Conservation (phyloP, 768 basidiomycete species). For the Neoboletus magnificus region DNA sequence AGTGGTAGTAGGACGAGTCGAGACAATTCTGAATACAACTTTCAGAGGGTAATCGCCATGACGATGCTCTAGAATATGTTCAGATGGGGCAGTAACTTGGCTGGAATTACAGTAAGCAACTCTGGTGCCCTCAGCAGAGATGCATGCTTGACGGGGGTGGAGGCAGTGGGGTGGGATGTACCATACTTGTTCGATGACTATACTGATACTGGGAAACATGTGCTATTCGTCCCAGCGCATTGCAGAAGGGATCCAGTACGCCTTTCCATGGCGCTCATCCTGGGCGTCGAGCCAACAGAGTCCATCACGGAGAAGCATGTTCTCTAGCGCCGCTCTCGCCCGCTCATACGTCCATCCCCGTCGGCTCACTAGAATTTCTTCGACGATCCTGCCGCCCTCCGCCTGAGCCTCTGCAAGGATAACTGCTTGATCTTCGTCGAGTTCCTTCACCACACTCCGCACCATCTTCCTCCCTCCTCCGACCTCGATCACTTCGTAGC, state of each 20-base stretch:
- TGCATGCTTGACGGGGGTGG: not conserved
- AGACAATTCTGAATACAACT: too few relatives aligned
- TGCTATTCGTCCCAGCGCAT: conserved; percentile 75
- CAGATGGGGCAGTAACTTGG: too few relatives aligned
- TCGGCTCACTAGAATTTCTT: conserved; percentile 53
- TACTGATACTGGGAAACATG: not conserved
- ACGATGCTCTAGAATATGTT: too few relatives aligned
- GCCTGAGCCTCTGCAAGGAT: conserved; percentile 73
- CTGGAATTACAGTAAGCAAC: not conserved
- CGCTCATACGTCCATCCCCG: conserved; percentile 80
- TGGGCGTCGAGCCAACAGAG: conserved; percentile 95
- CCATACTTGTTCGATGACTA: not conserved
- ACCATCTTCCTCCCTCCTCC: conserved; percentile 75
- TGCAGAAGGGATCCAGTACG: conserved; percentile 87
- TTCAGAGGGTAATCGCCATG: too few relatives aligned
- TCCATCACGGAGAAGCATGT: conserved; percentile 88
- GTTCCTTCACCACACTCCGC: conserved; percentile 82
- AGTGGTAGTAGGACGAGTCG: too few relatives aligned
- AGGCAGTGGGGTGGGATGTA: not conserved
- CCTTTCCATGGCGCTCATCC: conserved; percentile 57
- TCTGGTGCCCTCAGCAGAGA: not conserved
- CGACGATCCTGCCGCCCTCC: conserved; percentile 66
- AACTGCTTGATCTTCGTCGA: conserved; percentile 85
- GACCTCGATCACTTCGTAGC: conserved; percentile 80
- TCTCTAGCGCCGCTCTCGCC: conserved; percentile 74